Evolutionary conservation across 2,329 filamentous ascomycete genomes (phyloP).

Genomic region (Diaporthe citrichinensis): DNA sequence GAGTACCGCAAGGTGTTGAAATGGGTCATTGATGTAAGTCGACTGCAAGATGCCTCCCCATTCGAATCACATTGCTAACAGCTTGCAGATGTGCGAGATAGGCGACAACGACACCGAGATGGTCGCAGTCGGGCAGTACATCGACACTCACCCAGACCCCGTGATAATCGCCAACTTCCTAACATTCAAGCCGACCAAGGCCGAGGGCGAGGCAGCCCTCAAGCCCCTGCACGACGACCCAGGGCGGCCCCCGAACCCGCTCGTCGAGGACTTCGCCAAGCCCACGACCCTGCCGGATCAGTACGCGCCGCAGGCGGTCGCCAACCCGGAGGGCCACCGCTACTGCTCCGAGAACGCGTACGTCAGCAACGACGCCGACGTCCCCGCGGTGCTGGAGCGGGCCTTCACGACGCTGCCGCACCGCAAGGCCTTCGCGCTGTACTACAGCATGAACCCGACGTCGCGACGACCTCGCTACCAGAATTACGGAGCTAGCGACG

Average conservation of each 20-base stretch:
- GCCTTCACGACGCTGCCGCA: constrained; percentile 64
- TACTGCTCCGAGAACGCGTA: constrained; percentile 67
- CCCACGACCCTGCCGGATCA: constrained; percentile 57
- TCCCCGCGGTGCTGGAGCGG: constrained; percentile 58
- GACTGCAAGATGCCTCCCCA: neutral
- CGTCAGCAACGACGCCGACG: constrained; percentile 61
- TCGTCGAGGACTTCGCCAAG: constrained; percentile 55
- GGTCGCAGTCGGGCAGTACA: constrained; percentile 53
- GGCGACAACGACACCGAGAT: constrained; percentile 58
- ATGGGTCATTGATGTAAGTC: constrained; percentile 60
- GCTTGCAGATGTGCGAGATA: constrained; percentile 46
- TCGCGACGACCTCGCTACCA: constrained; percentile 52
- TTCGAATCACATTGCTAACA: neutral
- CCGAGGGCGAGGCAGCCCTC: constrained; percentile 54
- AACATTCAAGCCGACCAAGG: constrained; percentile 56
- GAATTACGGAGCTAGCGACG: neutral
- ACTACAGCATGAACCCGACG: constrained; percentile 65
- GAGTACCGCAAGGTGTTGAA: constrained; percentile 60
- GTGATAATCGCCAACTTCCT: constrained; percentile 56
- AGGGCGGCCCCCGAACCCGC: constrained; percentile 53
- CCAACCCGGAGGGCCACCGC: constrained; percentile 64
- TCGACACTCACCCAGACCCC: constrained; percentile 48
- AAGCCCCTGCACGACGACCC: constrained; percentile 51
- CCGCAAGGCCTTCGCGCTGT: constrained; percentile 61
- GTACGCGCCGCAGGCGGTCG: constrained; percentile 58